A percentile compares a stretch with the other conserved stretches of the same genome.
These are phyloP conservation scores for Boechera retrofracta DNA, from an alignment of 345 rosid species.

Conservation along the genomic window DNA sequence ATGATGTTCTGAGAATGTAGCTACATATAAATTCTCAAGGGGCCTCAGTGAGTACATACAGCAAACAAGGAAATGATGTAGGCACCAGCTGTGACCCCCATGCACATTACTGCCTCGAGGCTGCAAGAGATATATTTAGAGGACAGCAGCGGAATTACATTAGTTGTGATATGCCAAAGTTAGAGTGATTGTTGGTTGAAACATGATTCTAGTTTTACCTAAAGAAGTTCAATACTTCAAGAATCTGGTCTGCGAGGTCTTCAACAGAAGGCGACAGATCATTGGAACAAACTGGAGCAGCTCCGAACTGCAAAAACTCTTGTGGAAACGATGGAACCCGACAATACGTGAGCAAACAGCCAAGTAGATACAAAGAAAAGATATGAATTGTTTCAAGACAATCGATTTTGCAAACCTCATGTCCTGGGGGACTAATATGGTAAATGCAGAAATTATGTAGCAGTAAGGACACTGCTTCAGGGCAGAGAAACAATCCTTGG, in stretches of 20 bases:
- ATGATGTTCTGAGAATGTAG: slow-evolving; percentile 11
- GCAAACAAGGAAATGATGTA: slow-evolving; percentile 88
- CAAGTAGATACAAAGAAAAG: background rate
- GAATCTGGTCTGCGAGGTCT: slow-evolving; percentile 88
- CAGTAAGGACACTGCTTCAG: slow-evolving; percentile 85
- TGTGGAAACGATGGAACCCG: slow-evolving; percentile 54
- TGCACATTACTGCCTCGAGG: slow-evolving; percentile 92
- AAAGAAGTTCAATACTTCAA: slow-evolving; percentile 89
- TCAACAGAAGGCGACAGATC: slow-evolving; percentile 66
- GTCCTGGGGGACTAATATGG: slow-evolving; percentile 97
- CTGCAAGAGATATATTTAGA: slow-evolving; percentile 48
- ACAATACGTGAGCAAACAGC: slow-evolving; percentile 50
- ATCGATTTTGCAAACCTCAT: slow-evolving; percentile 73
- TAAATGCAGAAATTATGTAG: slow-evolving; percentile 96
- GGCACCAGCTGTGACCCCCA: slow-evolving; percentile 98
- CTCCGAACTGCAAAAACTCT: slow-evolving; percentile 98
- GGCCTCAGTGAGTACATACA: slow-evolving; percentile 54
- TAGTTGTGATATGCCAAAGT: background rate
- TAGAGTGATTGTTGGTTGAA: background rate
- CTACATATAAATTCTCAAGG: background rate
- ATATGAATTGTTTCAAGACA: slow-evolving; percentile 20
- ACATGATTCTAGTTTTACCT: slow-evolving; percentile 53
- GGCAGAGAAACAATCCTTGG: slow-evolving; percentile 92
- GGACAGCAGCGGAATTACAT: background rate
- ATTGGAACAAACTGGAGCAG: slow-evolving; percentile 66